Base-by-base conservation (phyloP, 306 rosid genomes). In the Vicia villosa region DNA sequence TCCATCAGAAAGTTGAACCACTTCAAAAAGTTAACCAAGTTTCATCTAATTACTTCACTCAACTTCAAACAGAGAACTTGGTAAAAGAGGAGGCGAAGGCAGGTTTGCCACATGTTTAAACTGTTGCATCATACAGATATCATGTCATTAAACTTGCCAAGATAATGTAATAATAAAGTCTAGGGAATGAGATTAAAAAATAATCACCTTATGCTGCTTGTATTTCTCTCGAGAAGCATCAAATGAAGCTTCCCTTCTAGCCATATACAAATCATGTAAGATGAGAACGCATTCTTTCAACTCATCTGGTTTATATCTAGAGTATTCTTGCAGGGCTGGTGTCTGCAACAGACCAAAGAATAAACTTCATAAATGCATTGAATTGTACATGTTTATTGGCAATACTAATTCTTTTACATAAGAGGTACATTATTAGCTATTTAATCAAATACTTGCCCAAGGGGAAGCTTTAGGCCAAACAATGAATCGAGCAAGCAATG, bases 1-100 rank as follows among this genome's bases (percentile, higher is more conserved):
- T 26, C 50, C 41, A 40, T 17, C 16, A 21, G 15, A 21, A 1
- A 21, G 46, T 19, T 30, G 45, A n/a, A 71, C 47, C 59, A 17
- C 46, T 16, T 60, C 38, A 63, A 2, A 10, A 70, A 70, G 16
- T 11, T 47, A 15, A 15, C 36, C 21, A 17, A 17, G 47, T 59
- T 15, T 70, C 57, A 52, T 16, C 68, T 22, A 26, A 30, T 37
- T 17, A 6, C 62, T 40, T 41, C 51, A 54, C 24, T 32, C 54
- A 10, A 50, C 66, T 50, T 81, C 69, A 46, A 92, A 87, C 61
- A 76, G 83, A 69, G 67, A 54, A 20, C 46, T 8, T 4, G 92
- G 91, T 47, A 92, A 36, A 71, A 86, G 89, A 24, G 88, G 89
- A 66, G 95, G 79, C 15, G 88, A 84, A 74, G 90, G 82, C 79